Evolutionary conservation across 208 protist species (phyloP), one percentile per base, ranked within the genome.

Genomic region (Trypanosoma vivax): DNA sequence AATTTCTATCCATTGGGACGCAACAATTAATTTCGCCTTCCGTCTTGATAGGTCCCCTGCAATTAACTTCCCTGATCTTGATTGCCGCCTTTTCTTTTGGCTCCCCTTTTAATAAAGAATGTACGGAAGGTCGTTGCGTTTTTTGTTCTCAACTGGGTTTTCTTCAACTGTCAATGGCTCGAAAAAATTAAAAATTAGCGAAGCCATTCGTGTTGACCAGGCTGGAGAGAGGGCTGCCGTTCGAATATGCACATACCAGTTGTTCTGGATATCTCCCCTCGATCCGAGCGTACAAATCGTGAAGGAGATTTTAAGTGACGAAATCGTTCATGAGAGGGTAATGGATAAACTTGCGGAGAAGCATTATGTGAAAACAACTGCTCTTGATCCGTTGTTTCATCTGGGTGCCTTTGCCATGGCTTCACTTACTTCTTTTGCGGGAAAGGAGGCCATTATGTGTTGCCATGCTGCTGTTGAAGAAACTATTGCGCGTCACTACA

Each of bases 391-490:
- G 6, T 30, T 86, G 16, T 93, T 90, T 49, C 76, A 87, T 35
- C 1, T 78, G 13, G 82, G 76, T 24, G 81, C 82, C 2, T 78
- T 93, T 66, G 53, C 66, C 5, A 70, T 93, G 61, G 86, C 74
- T n/a, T 73, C 68, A 9, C 58, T 73, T 18, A 93, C 86, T 5
- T 81, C 86, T 3, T 49, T 78, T 31, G 61, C 90, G 0, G 86
- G 86, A 7, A 88, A 88, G 55, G 71, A 90, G 18, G 81, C 86
- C 3, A 84, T 89, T 70, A 93, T 93, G 86, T 90, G 82, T 62
- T 90, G 82, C 50, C 86, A 93, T 58, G 86, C 81, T 30, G 86
- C 86, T 14, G 79, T 93, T 16, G 86, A 93, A 40, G 71, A 81
- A 31, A 87, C 79, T 3, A 93, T 93, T 56, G 82, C 71, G 35